A percentile compares a stretch with the other conserved stretches of the same genome.
These are phyloP conservation scores for Phialophora expanda DNA, from an alignment of 2,329 filamentous ascomycete species.

Conservation along the genomic window DNA sequence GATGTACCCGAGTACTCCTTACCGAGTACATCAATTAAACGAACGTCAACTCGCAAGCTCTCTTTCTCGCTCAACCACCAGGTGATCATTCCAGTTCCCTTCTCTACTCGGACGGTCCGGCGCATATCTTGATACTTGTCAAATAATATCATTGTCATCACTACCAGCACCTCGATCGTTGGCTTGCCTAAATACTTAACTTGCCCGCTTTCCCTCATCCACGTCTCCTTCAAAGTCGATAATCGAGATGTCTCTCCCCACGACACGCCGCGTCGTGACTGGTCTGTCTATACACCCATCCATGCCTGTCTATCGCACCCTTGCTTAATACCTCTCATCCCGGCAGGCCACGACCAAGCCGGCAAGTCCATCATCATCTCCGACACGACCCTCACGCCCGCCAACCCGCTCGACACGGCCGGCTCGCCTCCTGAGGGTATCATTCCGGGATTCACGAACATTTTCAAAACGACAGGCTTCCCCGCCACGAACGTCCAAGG, in stretches of 20 bases:
- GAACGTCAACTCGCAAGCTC: no score
- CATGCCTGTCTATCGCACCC: background rate
- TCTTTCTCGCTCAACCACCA: background rate
- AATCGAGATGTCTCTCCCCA: constrained; percentile 26
- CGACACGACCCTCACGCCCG: constrained; percentile 40
- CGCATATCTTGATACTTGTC: background rate
- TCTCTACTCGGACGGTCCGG: background rate
- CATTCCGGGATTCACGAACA: constrained; percentile 40
- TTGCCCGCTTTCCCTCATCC: background rate
- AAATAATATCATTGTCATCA: no score
- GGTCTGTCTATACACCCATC: constrained; percentile 5
- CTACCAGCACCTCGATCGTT: background rate
- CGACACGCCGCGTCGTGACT: constrained; percentile 32
- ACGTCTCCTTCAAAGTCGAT: background rate
- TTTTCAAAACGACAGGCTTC: constrained; percentile 39
- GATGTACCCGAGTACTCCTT: no score
- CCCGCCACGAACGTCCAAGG: constrained; percentile 38
- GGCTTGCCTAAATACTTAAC: background rate
- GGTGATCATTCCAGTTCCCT: background rate
- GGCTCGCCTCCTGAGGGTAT: constrained; percentile 35
- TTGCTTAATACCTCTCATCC: background rate
- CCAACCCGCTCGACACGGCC: constrained; percentile 40
- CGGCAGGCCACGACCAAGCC: constrained; percentile 38
- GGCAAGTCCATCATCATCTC: constrained; percentile 42
- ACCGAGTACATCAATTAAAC: no score